A percentile compares a stretch with the other conserved stretches of the same genome.
Evolutionary conservation across 2,329 filamentous ascomycete genomes (phyloP).

Genomic region (Graphium sp.): DNA sequence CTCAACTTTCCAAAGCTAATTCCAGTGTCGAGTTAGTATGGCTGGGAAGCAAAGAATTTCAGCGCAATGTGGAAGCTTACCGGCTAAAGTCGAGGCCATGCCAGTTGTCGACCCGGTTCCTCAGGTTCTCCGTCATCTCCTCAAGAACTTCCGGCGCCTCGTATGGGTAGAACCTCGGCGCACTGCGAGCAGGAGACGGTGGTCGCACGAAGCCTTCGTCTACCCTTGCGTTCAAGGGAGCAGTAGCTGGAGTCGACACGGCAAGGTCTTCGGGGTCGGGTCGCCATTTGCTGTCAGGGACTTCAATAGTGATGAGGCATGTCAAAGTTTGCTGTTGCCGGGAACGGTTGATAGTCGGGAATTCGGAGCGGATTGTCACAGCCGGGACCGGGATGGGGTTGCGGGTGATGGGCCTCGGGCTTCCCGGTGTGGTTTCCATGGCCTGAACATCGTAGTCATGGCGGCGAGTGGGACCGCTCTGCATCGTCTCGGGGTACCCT

Average conservation of each 20-base stretch:
- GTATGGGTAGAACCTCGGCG: constrained; percentile 48
- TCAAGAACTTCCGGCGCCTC: constrained; percentile 64
- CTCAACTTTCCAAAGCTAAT: constrained; percentile 76
- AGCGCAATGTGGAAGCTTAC: constrained; percentile 20
- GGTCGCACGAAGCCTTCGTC: constrained; percentile 38
- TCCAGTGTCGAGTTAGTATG: constrained; percentile 11
- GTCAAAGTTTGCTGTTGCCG: constrained; percentile 90
- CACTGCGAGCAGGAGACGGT: constrained; percentile 41
- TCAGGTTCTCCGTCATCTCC: constrained; percentile 71
- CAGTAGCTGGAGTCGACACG: constrained; percentile 24
- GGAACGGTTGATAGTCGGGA: constrained; percentile 81
- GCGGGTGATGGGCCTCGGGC: constrained; percentile 52
- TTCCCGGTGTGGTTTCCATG: constrained; percentile 74
- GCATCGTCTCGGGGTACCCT: constrained; percentile 63
- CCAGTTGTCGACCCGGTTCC: constrained; percentile 91
- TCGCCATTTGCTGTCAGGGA: constrained; percentile 81
- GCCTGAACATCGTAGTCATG: constrained; percentile 95
- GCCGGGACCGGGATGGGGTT: constrained; percentile 83
- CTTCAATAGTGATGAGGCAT: constrained; percentile 85
- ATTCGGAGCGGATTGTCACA: constrained; percentile 93
- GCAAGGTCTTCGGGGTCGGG: constrained; percentile 70
- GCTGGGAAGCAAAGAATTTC: constrained; percentile 1
- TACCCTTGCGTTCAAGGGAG: constrained; percentile 21
- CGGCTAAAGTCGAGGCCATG: constrained; percentile 85
- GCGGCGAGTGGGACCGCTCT: constrained; percentile 52